phyloP scores from a whole-genome alignment of 371 early-diverging fungal species.

The Mucor mucedo region DNA sequence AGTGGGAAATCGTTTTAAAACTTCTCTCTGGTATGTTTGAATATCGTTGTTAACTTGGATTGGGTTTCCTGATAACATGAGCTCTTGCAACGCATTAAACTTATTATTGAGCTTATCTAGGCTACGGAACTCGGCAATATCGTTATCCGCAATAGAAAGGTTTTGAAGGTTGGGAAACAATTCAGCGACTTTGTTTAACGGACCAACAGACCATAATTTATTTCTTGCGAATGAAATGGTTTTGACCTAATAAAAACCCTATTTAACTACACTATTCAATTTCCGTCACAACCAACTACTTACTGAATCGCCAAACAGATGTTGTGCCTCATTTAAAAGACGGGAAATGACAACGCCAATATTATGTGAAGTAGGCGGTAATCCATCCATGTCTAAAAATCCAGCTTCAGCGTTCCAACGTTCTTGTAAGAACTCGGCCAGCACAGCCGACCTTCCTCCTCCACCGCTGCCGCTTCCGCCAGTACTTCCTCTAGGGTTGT shows the following conservation, averaged over 20 bases:
- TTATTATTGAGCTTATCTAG: constrained; percentile 51
- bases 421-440: constrained; percentile 49
- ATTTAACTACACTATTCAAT: no score
- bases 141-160: constrained; percentile 63
- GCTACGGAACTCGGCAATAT: constrained; percentile 51
- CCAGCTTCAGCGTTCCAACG: constrained; percentile 53
- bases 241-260: constrained; percentile 40
- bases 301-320: constrained; percentile 57
- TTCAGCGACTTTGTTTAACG: constrained; percentile 45
- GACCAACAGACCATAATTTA: constrained; percentile 47
- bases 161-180: constrained; percentile 59
- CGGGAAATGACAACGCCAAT: constrained; percentile 43
- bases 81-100: constrained; percentile 50
- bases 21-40: constrained; percentile 22
- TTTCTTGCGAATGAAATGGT: constrained; percentile 63
- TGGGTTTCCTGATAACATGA: constrained; percentile 62
- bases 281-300: not conserved
- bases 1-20: constrained; percentile 28
- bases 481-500: not conserved
- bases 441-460: constrained; percentile 20
- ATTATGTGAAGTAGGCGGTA: constrained; percentile 42
- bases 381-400: constrained; percentile 57
- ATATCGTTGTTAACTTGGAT: constrained; percentile 37
- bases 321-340: constrained; percentile 55
- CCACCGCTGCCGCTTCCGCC: not conserved